Evolutionary conservation across 805 yeast species (phyloP).

Genomic region (Kodamaea sagamina): DNA sequence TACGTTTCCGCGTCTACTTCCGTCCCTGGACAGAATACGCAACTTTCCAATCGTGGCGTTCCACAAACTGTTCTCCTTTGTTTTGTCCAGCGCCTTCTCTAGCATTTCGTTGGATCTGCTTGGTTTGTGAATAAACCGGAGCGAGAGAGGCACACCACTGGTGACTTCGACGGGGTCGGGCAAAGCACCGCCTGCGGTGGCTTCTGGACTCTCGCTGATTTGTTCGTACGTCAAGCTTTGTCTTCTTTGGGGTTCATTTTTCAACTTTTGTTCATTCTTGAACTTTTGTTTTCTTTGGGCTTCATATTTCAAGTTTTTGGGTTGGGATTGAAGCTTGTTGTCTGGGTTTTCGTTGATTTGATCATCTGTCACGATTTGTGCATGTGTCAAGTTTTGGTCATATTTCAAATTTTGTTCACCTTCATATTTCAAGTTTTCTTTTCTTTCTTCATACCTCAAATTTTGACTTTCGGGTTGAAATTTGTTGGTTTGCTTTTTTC

Average conservation of each 20-base stretch:
- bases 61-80: conserved; percentile 26
- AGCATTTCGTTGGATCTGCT: conserved; percentile 34
- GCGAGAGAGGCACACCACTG: conserved; percentile 25
- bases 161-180: conserved; percentile 1
- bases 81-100: conserved; percentile 33
- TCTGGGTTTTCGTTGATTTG: not conserved
- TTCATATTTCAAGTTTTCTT: not conserved
- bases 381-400: not conserved
- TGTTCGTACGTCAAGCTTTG: conserved; percentile 11
- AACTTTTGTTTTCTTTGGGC: not conserved
- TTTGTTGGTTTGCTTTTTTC: not conserved
- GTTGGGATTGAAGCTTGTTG: not conserved
- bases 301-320: not conserved
- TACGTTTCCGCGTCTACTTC: too few relatives aligned
- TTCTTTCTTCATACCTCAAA: not conserved
- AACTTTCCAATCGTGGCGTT: conserved; percentile 4
- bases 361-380: too few relatives aligned
- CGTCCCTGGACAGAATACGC: conserved; percentile 1
- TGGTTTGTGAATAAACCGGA: conserved; percentile 43
- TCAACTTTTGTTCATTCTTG: not conserved
- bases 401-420: conserved; percentile 9
- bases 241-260: conserved; percentile 1
- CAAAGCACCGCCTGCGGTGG: conserved; percentile 6
- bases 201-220: not conserved
- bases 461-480: not conserved